Evolutionary conservation across 2,329 filamentous ascomycete genomes (phyloP).

Genomic region (Xylaria hypoxylon): DNA sequence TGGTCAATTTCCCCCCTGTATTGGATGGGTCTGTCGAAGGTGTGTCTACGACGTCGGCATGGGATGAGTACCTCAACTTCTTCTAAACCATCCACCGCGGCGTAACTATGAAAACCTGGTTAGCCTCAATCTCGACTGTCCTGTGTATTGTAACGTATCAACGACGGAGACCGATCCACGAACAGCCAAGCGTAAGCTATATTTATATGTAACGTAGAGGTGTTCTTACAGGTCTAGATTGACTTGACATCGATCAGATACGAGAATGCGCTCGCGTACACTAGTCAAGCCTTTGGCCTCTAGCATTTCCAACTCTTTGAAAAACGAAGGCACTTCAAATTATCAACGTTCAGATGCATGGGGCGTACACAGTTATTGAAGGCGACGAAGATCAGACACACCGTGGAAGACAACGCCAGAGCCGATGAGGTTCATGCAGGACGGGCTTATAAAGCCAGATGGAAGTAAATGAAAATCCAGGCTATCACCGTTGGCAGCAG

Average conservation of each 20-base stretch:
- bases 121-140: not conserved
- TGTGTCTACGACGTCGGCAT: not conserved
- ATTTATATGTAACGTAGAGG: not conserved
- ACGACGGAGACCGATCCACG: no score
- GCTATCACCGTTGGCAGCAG: slow-evolving; percentile 23
- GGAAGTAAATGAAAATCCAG: slow-evolving; percentile 27
- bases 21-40: not conserved
- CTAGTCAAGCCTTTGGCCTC: slow-evolving; percentile 26
- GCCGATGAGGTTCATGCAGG: slow-evolving; percentile 30
- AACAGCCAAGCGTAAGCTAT: no score
- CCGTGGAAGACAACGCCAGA: slow-evolving; percentile 28
- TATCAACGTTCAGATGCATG: not conserved
- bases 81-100: slow-evolving; percentile 22
- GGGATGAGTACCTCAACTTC: slow-evolving; percentile 15
- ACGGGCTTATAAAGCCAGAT: slow-evolving; percentile 17
- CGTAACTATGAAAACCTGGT: not conserved
- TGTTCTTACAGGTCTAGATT: slow-evolving; percentile 28
- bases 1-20: not conserved
- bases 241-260: slow-evolving; percentile 32
- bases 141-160: no score
- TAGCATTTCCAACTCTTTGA: slow-evolving; percentile 23
- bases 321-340: slow-evolving; percentile 21
- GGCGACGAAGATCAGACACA: not conserved
- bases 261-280: slow-evolving; percentile 23
- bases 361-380: not conserved